Conservation (phyloP, 2,329 filamentous ascomycete genomes). For the Didymella glomerata region DNA sequence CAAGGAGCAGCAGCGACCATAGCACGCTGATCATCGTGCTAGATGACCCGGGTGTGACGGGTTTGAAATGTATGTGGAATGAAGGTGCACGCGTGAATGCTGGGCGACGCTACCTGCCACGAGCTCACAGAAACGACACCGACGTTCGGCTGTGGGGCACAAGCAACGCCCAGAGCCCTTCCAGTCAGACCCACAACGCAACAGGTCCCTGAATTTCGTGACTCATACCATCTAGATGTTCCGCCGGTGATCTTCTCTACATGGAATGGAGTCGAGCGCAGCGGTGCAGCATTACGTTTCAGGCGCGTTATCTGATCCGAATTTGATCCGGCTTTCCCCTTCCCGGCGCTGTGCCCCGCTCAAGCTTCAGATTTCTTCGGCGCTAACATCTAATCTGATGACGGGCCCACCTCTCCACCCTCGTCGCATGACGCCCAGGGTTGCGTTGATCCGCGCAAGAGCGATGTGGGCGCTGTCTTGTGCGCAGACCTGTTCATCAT, state of each 20-base stretch:
- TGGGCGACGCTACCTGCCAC: neutral
- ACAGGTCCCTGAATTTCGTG: neutral
- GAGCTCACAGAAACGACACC: conserved; percentile 3
- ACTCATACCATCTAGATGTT: neutral
- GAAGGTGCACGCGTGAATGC: neutral
- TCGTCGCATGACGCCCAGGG: neutral
- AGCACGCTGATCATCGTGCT: conserved; percentile 4
- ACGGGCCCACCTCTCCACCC: conserved; percentile 1
- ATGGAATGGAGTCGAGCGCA: neutral
- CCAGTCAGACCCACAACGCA: neutral
- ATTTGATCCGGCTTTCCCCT: neutral
- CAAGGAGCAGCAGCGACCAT: conserved; percentile 15
- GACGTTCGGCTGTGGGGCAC: neutral
- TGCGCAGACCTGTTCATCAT: neutral
- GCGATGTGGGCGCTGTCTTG: neutral
- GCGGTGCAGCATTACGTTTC: neutral
- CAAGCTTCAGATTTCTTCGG: neutral
- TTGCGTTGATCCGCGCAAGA: neutral
- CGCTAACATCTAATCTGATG: conserved; percentile 20
- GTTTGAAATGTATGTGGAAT: neutral
- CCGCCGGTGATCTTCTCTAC: conserved; percentile 1
- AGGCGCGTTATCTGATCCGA: conserved; percentile 5
- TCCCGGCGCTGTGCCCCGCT: neutral
- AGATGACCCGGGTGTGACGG: neutral
- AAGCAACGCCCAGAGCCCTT: neutral